Evolutionary conservation across 805 yeast species (phyloP).

Genomic region (Candida peoriensis): DNA sequence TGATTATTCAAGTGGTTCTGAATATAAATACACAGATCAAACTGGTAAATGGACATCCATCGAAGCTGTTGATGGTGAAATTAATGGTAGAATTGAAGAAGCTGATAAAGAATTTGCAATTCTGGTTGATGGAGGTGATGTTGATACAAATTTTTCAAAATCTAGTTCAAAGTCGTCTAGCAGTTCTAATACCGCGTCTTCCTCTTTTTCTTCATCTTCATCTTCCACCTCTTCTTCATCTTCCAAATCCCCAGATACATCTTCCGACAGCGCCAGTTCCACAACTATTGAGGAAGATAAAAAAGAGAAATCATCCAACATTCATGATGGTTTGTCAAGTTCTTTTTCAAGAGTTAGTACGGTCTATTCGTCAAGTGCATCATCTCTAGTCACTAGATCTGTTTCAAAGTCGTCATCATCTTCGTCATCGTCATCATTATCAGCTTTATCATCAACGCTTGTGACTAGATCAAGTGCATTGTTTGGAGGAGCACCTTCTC

Average conservation of each 20-base stretch:
- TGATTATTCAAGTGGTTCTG: conserved; percentile 63
- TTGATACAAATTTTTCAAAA: conserved; percentile 15
- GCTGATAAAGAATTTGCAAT: conserved; percentile 40
- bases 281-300: conserved; percentile 3
- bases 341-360: conserved; percentile 6
- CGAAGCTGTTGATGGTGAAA: conserved; percentile 47
- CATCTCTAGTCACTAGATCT: conserved; percentile 3
- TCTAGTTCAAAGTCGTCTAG: conserved; percentile 9
- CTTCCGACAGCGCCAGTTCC: neutral
- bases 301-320: conserved; percentile 2
- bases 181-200: conserved; percentile 2
- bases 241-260: neutral
- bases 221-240: neutral
- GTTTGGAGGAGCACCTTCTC: no score
- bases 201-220: neutral
- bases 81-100: conserved; percentile 51
- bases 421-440: conserved; percentile 13
- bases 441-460: conserved; percentile 9
- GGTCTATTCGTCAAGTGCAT: conserved; percentile 8
- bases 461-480: no score
- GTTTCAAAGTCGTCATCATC: conserved; percentile 12
- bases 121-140: conserved; percentile 30
- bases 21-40: conserved; percentile 49
- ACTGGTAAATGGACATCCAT: conserved; percentile 61
- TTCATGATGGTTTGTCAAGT: conserved; percentile 2